Percentiles rank a stretch among this genome's conserved stretches.
These are phyloP conservation scores for Zygotorulaspora chibaensis DNA, from an alignment of 805 yeast genomes.

Conservation along the genomic window DNA sequence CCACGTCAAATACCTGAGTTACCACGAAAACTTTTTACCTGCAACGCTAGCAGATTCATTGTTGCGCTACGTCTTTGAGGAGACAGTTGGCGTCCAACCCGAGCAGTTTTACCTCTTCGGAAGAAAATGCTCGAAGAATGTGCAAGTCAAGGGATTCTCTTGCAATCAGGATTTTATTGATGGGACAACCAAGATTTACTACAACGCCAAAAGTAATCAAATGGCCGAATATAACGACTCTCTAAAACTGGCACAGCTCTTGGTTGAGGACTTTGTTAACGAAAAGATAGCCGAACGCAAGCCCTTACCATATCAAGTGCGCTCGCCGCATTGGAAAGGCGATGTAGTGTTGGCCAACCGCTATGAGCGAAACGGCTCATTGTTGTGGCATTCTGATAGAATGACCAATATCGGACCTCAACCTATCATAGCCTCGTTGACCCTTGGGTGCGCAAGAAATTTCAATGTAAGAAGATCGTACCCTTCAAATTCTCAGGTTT, in stretches of 20 bases:
- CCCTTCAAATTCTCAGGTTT: constrained; percentile 18
- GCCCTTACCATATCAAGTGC: constrained; percentile 38
- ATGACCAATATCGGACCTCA: constrained; percentile 70
- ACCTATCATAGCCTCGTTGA: constrained; percentile 60
- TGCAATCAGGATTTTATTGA: constrained; percentile 10
- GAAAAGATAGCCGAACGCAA: constrained; percentile 34
- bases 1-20: constrained; percentile 48
- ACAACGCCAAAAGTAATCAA: constrained; percentile 40
- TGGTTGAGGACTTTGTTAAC: constrained; percentile 41
- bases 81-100: constrained; percentile 39
- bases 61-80: constrained; percentile 38
- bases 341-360: constrained; percentile 53
- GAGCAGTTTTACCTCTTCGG: constrained; percentile 60
- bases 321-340: constrained; percentile 44
- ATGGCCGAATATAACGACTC: constrained; percentile 38
- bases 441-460: constrained; percentile 66
- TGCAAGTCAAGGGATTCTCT: constrained; percentile 40
- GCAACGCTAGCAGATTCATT: constrained; percentile 43
- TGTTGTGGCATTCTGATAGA: constrained; percentile 77
- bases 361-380: constrained; percentile 48
- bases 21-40: constrained; percentile 52
- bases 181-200: constrained; percentile 8
- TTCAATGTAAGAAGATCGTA: constrained; percentile 52
- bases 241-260: constrained; percentile 39
- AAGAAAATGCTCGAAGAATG: constrained; percentile 56